Conservation (phyloP, 202 grass and related monocot genomes). For the Saccharum hybrid region DNA sequence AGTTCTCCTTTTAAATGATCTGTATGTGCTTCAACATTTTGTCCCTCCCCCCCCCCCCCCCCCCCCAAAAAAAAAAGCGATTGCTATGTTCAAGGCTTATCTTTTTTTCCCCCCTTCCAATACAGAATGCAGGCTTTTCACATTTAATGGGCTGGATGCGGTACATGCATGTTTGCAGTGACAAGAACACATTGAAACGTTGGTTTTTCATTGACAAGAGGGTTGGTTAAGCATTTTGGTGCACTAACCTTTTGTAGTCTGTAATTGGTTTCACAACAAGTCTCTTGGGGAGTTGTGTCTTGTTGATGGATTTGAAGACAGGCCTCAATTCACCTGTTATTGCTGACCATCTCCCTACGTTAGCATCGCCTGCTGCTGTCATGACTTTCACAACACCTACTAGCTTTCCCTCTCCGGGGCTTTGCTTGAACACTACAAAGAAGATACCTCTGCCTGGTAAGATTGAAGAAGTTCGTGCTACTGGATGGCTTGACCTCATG, state of each 20-base stretch:
- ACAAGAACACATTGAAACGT: slow-evolving; percentile 68
- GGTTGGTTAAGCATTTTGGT: slow-evolving; percentile 46
- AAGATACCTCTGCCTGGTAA: slow-evolving; percentile 63
- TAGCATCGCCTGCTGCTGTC: slow-evolving; percentile 55
- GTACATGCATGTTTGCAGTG: slow-evolving; percentile 56
- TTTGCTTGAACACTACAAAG: slow-evolving; percentile 57
- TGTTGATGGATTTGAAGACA: slow-evolving; percentile 80
- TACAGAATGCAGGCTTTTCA: slow-evolving; percentile 50
- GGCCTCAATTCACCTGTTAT: slow-evolving; percentile 71
- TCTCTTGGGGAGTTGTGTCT: slow-evolving; percentile 13
- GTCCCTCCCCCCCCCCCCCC: neutral
- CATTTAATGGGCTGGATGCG: slow-evolving; percentile 44
- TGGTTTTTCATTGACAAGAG: slow-evolving; percentile 82
- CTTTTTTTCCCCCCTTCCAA: slow-evolving; percentile 2
- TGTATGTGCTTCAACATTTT: slow-evolving; percentile 6
- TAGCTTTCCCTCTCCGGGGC: slow-evolving; percentile 51
- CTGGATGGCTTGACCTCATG: slow-evolving; percentile 86
- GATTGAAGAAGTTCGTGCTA: slow-evolving; percentile 71
- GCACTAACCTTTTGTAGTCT: slow-evolving; percentile 17
- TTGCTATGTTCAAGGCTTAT: neutral
- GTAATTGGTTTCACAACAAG: slow-evolving; percentile 11
- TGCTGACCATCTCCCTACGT: slow-evolving; percentile 60
- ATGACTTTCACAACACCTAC: slow-evolving; percentile 63
- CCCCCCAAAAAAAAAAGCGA: no score
- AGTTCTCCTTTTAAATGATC: slow-evolving; percentile 37